phyloP scores from a whole-genome alignment of 176 grass and related monocot species.

The Echinochloa phyllopogon region DNA sequence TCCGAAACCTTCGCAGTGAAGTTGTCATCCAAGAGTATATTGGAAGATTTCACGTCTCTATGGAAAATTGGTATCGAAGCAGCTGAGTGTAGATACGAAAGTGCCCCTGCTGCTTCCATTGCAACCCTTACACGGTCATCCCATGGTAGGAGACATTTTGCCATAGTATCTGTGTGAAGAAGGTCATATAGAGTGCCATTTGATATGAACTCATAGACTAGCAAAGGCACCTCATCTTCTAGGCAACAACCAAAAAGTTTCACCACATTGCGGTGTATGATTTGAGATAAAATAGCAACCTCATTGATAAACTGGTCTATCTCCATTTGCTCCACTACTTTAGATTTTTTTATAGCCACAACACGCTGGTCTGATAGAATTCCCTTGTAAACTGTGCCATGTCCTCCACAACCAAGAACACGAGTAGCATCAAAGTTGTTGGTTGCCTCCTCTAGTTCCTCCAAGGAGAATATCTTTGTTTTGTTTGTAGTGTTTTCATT shows the following conservation, averaged over 20 bases:
- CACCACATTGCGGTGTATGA: conserved; percentile 58
- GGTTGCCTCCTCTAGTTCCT: conserved; percentile 60
- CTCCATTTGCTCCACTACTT: conserved; percentile 47
- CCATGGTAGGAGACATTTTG: conserved; percentile 39
- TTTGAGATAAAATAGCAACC: conserved; percentile 54
- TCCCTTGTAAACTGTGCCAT: conserved; percentile 59
- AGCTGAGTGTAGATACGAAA: conserved; percentile 53
- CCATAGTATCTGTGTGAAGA: conserved; percentile 22
- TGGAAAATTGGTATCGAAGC: conserved; percentile 60
- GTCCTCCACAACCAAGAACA: conserved; percentile 53
- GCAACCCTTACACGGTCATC: conserved; percentile 51
- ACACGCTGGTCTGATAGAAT: conserved; percentile 36
- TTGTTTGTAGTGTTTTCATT: conserved; percentile 29
- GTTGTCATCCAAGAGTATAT: conserved; percentile 45
- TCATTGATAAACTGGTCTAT: conserved; percentile 67
- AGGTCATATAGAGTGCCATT: conserved; percentile 54
- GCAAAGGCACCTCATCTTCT: conserved; percentile 49
- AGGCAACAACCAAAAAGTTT: conserved; percentile 63
- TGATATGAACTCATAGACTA: conserved; percentile 69
- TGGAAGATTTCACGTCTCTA: conserved; percentile 61
- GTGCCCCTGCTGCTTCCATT: conserved; percentile 33
- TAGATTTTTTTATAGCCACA: conserved; percentile 61
- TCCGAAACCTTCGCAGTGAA: conserved; percentile 49
- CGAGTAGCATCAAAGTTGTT: conserved; percentile 43
- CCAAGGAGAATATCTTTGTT: conserved; percentile 51